Base-by-base conservation (phyloP, 129 eudicot genomes). In the Centrapalus pauciflorus region DNA sequence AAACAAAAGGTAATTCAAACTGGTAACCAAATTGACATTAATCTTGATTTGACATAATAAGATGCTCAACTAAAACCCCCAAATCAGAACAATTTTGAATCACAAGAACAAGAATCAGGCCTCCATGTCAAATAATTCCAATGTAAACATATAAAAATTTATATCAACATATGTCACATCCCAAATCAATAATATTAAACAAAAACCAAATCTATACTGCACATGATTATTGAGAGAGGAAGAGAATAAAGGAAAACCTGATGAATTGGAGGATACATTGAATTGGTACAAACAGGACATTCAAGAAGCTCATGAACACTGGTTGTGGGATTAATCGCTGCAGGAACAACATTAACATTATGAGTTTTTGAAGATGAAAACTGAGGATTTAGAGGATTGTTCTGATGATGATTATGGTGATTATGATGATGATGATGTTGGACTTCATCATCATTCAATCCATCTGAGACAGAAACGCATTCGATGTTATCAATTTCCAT, bases 241-340 rank as follows among this genome's bases (percentile, higher is more conserved):
- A 57, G 2, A 63, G 17, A 51, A 49, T 21, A 23, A 10, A 16
- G 41, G 61, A 25, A 66, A 71, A 88, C 96, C 96, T 88, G 96
- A 69, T 88, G 96, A 38, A 88, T 85, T 7, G 91, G 96, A 75
- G 96, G 96, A 77, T 82, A 88, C 96, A 88, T 82, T 48, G 96
- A 88, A 79, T 80, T 85, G 52, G 96, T 82, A 75, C 96, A 88
- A 77, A 88, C 96, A 68, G 96, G 96, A 67, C 91, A 88, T 88
- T 88, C 96, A 32, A 88, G 88, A 72, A 88, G 92, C 85, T 84
- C 96, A 57, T 88, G 92, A 21, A 88, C 96, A 76, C 92, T 85
- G 17, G 88, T 87, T 12, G 84, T 55, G 45, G 88, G 85, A 73
- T 67, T 77, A 64, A 66, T 57, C 48, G 74, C 57, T 11, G 73